phyloP scores from a whole-genome alignment of 164 flowering plant genomes.

The Berberis thunbergii region DNA sequence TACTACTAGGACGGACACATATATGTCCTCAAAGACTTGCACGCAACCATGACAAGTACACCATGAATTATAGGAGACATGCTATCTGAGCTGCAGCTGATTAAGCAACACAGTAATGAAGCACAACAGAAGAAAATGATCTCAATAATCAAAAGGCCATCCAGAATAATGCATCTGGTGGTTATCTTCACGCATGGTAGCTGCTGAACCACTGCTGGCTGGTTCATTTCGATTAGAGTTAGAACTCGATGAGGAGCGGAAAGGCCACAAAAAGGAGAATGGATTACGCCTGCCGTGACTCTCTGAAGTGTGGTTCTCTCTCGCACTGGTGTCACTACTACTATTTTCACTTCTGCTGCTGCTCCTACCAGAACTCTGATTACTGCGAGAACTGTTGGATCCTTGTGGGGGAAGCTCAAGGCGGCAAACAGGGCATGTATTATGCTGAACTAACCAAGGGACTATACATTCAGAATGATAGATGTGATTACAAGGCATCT shows the following conservation, averaged over 20 bases:
- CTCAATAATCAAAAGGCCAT: constrained; percentile 46
- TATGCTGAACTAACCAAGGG: constrained; percentile 83
- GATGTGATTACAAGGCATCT: constrained; percentile 72
- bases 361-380: constrained; percentile 22
- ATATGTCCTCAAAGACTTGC: too few species aligned
- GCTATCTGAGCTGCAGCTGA: too few species aligned
- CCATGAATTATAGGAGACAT: too few species aligned
- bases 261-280: constrained; percentile 70
- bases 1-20: too few species aligned
- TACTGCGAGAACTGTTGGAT: constrained; percentile 18
- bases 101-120: too few species aligned
- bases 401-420: constrained; percentile 45
- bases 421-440: constrained; percentile 92
- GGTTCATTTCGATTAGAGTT: constrained; percentile 20
- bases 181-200: constrained; percentile 25
- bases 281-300: constrained; percentile 45
- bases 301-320: constrained; percentile 21
- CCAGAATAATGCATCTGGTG: constrained; percentile 36
- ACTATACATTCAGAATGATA: constrained; percentile 79
- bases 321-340: constrained; percentile 4
- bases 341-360: constrained; percentile 15
- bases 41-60: too few species aligned
- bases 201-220: constrained; percentile 34
- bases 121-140: neutral
- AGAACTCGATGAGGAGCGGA: constrained; percentile 38